These are phyloP conservation scores for Xylariaceae sp. DNA, from an alignment of 2,329 filamentous ascomycete species.

Conservation along the genomic window DNA sequence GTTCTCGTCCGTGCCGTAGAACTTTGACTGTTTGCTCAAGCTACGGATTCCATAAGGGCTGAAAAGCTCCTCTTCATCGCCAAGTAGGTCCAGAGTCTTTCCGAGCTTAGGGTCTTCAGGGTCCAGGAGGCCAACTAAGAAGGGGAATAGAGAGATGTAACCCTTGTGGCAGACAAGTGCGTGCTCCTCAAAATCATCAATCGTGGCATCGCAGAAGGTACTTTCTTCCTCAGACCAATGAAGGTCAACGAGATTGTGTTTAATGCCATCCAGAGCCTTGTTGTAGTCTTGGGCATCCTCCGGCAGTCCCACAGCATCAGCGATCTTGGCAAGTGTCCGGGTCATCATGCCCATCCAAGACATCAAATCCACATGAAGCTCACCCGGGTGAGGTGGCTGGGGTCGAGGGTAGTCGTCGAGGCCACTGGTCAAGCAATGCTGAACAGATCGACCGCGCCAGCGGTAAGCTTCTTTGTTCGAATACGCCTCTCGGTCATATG, in stretches of 20 bases:
- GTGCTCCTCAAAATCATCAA: slow-evolving; percentile 93
- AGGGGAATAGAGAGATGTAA: slow-evolving; percentile 91
- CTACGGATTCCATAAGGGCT: slow-evolving; percentile 85
- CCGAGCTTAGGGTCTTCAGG: slow-evolving; percentile 72
- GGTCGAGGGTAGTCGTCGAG: slow-evolving; percentile 95
- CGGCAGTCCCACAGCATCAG: slow-evolving; percentile 66
- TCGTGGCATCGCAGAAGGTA: slow-evolving; percentile 90
- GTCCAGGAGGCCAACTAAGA: slow-evolving; percentile 77
- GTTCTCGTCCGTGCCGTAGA: slow-evolving; percentile 90
- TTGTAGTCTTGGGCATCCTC: slow-evolving; percentile 75
- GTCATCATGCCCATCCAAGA: slow-evolving; percentile 98
- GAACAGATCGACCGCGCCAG: slow-evolving; percentile 85
- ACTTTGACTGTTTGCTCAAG: slow-evolving; percentile 75
- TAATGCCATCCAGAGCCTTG: slow-evolving; percentile 72
- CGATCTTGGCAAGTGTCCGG: slow-evolving; percentile 77
- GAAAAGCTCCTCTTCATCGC: slow-evolving; percentile 83
- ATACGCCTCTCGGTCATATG: slow-evolving; percentile 85
- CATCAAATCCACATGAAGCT: slow-evolving; percentile 92
- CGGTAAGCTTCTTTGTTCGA: slow-evolving; percentile 90
- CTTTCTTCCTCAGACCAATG: slow-evolving; percentile 84
- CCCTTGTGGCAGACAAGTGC: slow-evolving; percentile 91
- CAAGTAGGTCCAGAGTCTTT: slow-evolving; percentile 72
- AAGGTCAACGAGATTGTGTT: slow-evolving; percentile 83
- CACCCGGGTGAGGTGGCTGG: slow-evolving; percentile 89
- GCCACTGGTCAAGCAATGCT: slow-evolving; percentile 87